Evolutionary conservation across 2,329 filamentous ascomycete genomes (phyloP).

Genomic region (Aspergillus caelatus): DNA sequence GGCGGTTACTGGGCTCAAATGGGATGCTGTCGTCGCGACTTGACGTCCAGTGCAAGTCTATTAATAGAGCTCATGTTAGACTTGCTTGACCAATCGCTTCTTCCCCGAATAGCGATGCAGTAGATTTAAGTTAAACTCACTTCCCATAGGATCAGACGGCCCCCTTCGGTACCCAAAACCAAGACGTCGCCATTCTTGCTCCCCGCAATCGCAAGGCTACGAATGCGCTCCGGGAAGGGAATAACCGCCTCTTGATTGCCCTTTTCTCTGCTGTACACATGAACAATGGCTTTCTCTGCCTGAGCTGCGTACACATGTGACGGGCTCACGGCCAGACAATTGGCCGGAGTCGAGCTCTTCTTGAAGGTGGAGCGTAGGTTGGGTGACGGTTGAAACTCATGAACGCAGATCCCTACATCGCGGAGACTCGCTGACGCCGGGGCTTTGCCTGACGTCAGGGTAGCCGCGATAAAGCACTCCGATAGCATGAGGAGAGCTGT

Average conservation of each 20-base stretch:
- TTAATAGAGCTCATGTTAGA: constrained; percentile 13
- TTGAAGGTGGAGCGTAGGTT: constrained; percentile 81
- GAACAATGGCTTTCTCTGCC: constrained; percentile 84
- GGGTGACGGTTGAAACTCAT: constrained; percentile 77
- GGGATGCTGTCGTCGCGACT: constrained; percentile 47
- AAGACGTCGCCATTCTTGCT: constrained; percentile 65
- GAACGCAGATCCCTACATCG: constrained; percentile 84
- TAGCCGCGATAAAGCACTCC: constrained; percentile 52
- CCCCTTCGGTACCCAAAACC: constrained; percentile 79
- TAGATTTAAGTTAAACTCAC: constrained; percentile 52
- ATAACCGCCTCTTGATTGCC: constrained; percentile 87
- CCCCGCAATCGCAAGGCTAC: constrained; percentile 71
- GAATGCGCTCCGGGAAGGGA: constrained; percentile 84
- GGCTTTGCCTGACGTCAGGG: constrained; percentile 44
- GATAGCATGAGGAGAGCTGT: constrained; percentile 46
- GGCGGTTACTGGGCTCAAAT: constrained; percentile 64
- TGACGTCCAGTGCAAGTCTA: constrained; percentile 50
- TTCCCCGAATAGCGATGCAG: neutral
- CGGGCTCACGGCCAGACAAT: constrained; percentile 77
- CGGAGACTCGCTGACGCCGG: constrained; percentile 58
- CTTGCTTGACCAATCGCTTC: neutral
- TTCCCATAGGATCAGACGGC: constrained; percentile 91
- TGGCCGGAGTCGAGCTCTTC: constrained; percentile 80
- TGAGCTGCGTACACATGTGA: constrained; percentile 92
- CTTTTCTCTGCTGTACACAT: constrained; percentile 84